Evolutionary conservation across 441 rosid genomes (phyloP), one percentile per base, ranked within the genome.

Genomic region (Monsonia emarginata): DNA sequence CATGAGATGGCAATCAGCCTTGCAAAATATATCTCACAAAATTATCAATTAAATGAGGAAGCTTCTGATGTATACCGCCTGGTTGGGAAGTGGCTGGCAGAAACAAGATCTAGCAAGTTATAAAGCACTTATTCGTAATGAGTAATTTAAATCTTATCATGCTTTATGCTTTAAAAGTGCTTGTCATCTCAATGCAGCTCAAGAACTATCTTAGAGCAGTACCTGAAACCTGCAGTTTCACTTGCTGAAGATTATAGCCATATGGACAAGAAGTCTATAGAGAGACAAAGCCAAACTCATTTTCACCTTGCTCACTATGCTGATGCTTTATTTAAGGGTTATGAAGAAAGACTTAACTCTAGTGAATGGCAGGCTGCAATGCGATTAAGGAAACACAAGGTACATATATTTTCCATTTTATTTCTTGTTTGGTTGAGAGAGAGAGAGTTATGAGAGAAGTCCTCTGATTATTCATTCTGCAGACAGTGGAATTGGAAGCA

Each of bases 81-180:
- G 84, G 86, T 88, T 32, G 99, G 99, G 48, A 94, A 91, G 80
- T 94, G 99, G 99, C 87, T 94, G 65, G 99, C 95, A 7, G 96
- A 91, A 86, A 89, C 94, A 70, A 81, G 99, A 89, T 89, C 97
- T 72, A 91, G 97, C 99, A 91, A 84, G 99, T 94, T 81, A 70
- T 40, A 52, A 62, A 54, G 50, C 52, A 24, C 52, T 63, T 69
- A 65, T 66, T 74, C 60, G 13, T 30, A 61, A 61, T 72, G 34
- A 65, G 27, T 44, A 64, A 36, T 27, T 66, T 72, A 31, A 22
- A 70, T 77, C 31, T 66, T 60, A 65, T 70, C 40, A 54, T 14
- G 40, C 52, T 64, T 10, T 59, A 46, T 70, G 48, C 64, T 68
- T 72, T 64, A 27, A 28, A 72, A 72, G 66, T 72, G 46, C 66